Evolutionary conservation across 805 yeast species (phyloP).

Genomic region (Candida odintsovae): DNA sequence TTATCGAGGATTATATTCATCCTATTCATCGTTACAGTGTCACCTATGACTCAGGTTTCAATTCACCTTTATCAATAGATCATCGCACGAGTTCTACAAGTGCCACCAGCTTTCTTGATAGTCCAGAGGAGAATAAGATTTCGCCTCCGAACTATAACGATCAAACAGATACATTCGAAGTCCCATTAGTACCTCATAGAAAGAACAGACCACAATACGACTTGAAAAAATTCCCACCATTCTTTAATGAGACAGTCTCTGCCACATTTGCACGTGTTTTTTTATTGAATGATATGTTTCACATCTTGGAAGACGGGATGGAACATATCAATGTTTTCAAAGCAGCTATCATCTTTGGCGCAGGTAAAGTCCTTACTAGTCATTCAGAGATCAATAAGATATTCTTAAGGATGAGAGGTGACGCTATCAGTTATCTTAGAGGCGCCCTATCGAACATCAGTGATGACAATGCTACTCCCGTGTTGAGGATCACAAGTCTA

Average conservation of each 20-base stretch:
- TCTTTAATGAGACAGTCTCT: conserved; percentile 15
- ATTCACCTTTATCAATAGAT: background rate
- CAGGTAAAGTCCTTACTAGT: conserved; percentile 8
- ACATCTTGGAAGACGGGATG: background rate
- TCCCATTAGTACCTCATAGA: conserved; percentile 12
- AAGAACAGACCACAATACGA: conserved; percentile 7
- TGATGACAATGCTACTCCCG: conserved; percentile 12
- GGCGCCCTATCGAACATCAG: conserved; percentile 6
- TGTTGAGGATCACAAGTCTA: conserved; percentile 6
- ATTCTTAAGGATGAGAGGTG: conserved; percentile 15
- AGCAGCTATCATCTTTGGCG: conserved; percentile 10
- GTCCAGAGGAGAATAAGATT: background rate
- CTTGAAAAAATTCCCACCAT: conserved; percentile 7
- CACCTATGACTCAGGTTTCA: background rate
- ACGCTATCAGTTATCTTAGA: conserved; percentile 7
- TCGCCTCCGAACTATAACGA: background rate
- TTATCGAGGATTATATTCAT: background rate
- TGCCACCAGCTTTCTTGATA: background rate
- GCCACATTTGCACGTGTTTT: conserved; percentile 11
- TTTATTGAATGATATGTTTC: conserved; percentile 5
- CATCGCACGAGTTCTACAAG: background rate
- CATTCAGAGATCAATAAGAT: conserved; percentile 3
- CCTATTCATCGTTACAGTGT: background rate
- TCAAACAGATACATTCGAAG: background rate
- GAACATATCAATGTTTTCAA: conserved; percentile 5